A percentile compares a stretch with the other conserved stretches of the same genome.
Conservation (phyloP, 2,329 filamentous ascomycete genomes). For the Penicillium sp. region DNA sequence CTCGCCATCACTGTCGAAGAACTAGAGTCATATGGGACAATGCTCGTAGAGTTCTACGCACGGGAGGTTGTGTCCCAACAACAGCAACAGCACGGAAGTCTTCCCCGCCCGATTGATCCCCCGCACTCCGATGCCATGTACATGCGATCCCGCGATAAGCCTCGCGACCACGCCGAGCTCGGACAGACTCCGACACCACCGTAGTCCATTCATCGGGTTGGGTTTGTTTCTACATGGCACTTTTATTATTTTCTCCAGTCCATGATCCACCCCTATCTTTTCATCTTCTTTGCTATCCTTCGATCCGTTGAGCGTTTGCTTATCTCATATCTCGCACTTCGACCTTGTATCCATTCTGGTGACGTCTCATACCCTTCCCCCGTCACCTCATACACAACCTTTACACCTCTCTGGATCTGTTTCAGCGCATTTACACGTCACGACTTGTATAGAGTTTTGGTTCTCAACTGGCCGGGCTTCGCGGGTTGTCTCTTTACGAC, state of each 20-base stretch:
- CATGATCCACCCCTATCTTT: not conserved
- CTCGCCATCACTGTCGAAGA: constrained; percentile 92
- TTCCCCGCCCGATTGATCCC: constrained; percentile 19
- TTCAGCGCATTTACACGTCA: constrained; percentile 21
- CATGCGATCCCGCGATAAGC: constrained; percentile 32
- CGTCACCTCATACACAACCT: not conserved
- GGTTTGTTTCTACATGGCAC: not conserved
- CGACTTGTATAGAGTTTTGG: constrained; percentile 25
- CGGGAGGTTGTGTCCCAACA: constrained; percentile 74
- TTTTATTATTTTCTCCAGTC: not conserved
- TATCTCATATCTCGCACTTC: constrained; percentile 1
- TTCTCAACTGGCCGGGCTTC: constrained; percentile 14
- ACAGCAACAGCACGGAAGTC: constrained; percentile 17
- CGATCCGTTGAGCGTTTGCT: constrained; percentile 6
- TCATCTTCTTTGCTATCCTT: not conserved
- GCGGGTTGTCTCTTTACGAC: constrained; percentile 12
- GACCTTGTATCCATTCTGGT: constrained; percentile 8
- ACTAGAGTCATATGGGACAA: constrained; percentile 93
- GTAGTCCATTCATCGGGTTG: constrained; percentile 11
- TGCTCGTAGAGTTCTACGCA: constrained; percentile 97
- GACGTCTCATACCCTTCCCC: constrained; percentile 20
- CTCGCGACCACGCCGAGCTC: constrained; percentile 21
- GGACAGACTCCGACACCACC: constrained; percentile 38
- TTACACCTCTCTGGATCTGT: constrained; percentile 9
- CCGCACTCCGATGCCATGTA: constrained; percentile 32